A percentile compares a stretch with the other conserved stretches of the same genome.
Conservation (phyloP, 257 asterid species). For the Gentiana straminea region DNA sequence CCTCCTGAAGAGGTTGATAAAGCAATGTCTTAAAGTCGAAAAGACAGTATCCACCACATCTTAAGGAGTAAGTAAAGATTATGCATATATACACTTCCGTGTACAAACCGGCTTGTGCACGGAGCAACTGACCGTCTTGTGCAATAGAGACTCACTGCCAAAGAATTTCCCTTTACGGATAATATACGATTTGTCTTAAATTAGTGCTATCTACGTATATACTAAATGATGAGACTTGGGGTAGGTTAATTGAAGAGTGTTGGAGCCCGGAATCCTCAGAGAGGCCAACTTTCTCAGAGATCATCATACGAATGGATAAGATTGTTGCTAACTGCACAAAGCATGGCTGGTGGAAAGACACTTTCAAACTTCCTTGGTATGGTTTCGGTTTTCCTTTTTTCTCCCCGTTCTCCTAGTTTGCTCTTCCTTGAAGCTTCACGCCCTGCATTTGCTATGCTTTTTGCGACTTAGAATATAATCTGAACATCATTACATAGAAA, state of each 20-base stretch:
- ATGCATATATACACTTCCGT: too few species aligned
- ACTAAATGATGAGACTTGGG: too few species aligned
- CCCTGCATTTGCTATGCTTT: too few species aligned
- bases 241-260: conserved; percentile 86
- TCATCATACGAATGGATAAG: conserved; percentile 58
- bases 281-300: conserved; percentile 69
- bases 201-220: too few species aligned
- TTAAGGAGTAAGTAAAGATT: conserved; percentile 85
- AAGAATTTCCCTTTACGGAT: too few species aligned
- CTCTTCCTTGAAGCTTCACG: too few species aligned
- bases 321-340: conserved; percentile 58
- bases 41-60: conserved; percentile 63
- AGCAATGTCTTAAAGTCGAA: conserved; percentile 69
- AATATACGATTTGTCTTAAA: too few species aligned
- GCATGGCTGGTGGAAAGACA: conserved; percentile 98
- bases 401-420: not conserved
- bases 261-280: conserved; percentile 49
- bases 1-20: conserved; percentile 56
- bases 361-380: conserved; percentile 94
- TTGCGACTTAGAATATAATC: too few species aligned
- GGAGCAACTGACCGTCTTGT: too few species aligned
- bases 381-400: conserved; percentile 2
- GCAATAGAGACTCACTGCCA: too few species aligned
- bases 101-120: too few species aligned
- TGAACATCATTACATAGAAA: too few species aligned